These are phyloP conservation scores for Penicillium palitans DNA, from an alignment of 2,329 filamentous ascomycete species.

Conservation along the genomic window DNA sequence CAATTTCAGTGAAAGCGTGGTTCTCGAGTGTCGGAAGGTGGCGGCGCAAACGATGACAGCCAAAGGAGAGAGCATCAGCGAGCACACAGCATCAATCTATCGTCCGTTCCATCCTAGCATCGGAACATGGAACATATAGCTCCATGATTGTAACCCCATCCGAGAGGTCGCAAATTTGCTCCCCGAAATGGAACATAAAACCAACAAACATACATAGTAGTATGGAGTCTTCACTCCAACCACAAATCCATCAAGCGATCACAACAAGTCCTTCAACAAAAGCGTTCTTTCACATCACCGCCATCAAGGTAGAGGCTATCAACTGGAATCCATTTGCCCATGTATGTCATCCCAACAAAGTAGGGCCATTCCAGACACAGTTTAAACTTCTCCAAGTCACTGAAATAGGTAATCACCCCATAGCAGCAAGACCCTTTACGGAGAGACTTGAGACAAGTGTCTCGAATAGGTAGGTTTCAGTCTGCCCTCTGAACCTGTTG, in stretches of 20 bases:
- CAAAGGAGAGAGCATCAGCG: conserved; percentile 53
- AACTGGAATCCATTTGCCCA: not conserved
- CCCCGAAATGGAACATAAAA: not conserved
- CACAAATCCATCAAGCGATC: conserved; percentile 11
- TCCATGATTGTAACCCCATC: not conserved
- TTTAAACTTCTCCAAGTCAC: conserved; percentile 9
- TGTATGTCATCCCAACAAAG: not conserved
- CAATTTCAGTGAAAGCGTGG: conserved; percentile 23
- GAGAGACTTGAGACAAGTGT: conserved; percentile 3
- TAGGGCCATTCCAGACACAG: not conserved
- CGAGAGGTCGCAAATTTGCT: not conserved
- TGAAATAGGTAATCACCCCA: conserved; percentile 23
- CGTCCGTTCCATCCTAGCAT: not conserved
- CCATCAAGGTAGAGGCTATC: conserved; percentile 3
- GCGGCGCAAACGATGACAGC: conserved; percentile 29
- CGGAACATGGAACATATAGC: not conserved
- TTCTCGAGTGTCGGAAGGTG: conserved; percentile 27
- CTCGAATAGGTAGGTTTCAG: not conserved
- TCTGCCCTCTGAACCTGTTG: conserved; percentile 15
- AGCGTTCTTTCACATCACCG: conserved; percentile 2
- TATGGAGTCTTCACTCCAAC: conserved; percentile 3
- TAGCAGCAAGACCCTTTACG: conserved; percentile 8
- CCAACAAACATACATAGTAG: conserved; percentile 4
- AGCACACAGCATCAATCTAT: conserved; percentile 57
- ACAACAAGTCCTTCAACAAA: conserved; percentile 16